Base-by-base conservation (phyloP, 2,329 filamentous ascomycete genomes). In the Fusarium papillatum region DNA sequence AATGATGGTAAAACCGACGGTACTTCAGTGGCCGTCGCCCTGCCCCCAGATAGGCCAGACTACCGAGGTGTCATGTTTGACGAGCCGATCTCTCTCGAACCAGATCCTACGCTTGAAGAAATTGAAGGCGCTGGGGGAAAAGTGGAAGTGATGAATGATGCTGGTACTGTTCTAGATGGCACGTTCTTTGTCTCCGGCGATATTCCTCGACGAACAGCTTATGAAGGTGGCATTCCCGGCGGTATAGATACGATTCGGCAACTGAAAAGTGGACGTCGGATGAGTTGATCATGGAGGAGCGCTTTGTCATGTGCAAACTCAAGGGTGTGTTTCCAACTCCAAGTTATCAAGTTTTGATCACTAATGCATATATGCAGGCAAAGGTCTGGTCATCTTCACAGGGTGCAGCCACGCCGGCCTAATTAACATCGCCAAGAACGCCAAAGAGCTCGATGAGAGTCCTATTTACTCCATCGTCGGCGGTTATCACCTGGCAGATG, bases 361-460 rank as follows among this genome's bases (percentile, higher is more conserved):
- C 10, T 11, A 31, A 22, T 36, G 5, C 39, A 39, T 57, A n/a
- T 19, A 41, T 7, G 14, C 17, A 74, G 69, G 64, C n/a, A 60
- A 63, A n/a, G 89, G 89, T 0, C 83, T 90, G 3, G 86, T 90
- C 3, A 82, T 90, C n/a, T 89, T 91, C 77, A 90, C 88, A 0
- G 89, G 88, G 11, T 91, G 89, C 81, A 88, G 87, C 73, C 89
- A 91, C 68, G 87, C 88, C 0, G 89, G 89, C 1, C 86, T 90
- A 9, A 86, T 90, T 63, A 91, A 91, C 74, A 84, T 86, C 5
- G 81, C 85, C 2, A 84, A 83, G 48, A 85, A 90, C 75, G 88
- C 88, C 0, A 48, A 87, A 0, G 80, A 86, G 1, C 80, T 88
- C 2, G 82, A 80, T 5, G 76, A 80, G 2, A 77, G 64, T 82